Percentiles rank a stretch among this genome's conserved stretches.
Conservation (phyloP, 495 filamentous ascomycete species). For the Podospora fimiseda region DNA sequence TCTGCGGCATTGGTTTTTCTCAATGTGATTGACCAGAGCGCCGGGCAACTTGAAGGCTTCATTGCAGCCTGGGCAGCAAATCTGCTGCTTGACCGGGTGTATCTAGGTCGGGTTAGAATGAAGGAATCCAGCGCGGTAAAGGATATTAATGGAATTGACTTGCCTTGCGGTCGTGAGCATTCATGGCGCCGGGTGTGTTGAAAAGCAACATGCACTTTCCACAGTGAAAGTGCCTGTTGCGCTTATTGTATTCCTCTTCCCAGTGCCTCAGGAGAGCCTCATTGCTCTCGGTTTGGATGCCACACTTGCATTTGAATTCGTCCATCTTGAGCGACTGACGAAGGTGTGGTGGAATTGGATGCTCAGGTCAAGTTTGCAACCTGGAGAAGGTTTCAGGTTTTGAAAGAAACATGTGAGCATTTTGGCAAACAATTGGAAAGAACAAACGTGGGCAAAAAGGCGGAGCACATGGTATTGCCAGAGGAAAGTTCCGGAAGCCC, state of each 20-base stretch:
- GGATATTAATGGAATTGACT: not conserved
- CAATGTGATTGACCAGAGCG: constrained; percentile 25
- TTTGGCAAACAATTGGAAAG: no score
- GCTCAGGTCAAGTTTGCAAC: not conserved
- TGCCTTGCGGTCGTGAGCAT: constrained; percentile 6
- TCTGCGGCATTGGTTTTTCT: constrained; percentile 15
- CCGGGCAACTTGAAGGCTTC: constrained; percentile 12
- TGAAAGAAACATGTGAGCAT: no score
- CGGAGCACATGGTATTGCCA: no score
- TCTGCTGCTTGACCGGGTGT: constrained; percentile 21
- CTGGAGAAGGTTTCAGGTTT: no score
- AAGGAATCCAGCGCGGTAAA: not conserved
- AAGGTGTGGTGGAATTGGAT: not conserved
- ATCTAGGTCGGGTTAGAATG: not conserved
- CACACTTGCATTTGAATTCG: not conserved
- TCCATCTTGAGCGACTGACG: not conserved
- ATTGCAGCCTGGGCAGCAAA: constrained; percentile 30
- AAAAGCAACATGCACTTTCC: constrained; percentile 5
- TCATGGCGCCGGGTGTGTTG: not conserved
- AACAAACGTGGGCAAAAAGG: no score
- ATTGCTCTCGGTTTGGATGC: not conserved
- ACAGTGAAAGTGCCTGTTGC: constrained; percentile 12
- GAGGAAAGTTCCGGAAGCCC: no score
- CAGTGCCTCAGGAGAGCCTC: constrained; percentile 10
- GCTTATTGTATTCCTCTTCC: not conserved